These are phyloP conservation scores for Piper betle DNA, from an alignment of 164 flowering plant species.

Conservation along the genomic window DNA sequence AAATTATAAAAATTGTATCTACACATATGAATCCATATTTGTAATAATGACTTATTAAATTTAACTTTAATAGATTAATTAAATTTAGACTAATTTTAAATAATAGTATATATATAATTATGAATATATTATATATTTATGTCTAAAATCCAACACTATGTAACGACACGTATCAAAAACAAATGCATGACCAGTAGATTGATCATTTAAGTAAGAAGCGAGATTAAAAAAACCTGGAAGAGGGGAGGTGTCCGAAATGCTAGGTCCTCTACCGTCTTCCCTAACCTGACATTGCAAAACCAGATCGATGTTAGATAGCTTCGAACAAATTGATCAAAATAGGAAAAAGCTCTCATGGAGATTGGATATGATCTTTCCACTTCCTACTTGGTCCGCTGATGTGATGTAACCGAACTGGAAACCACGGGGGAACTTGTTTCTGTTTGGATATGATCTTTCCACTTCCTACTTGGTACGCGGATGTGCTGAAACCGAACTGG, in stretches of 20 bases:
- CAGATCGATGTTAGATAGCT: neutral
- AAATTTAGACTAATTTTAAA: too few relatives aligned
- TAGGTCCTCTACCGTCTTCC: constrained; percentile 20
- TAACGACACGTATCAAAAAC: neutral
- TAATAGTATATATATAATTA: too few relatives aligned
- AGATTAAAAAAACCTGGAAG: constrained; percentile 10
- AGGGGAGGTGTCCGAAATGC: constrained; percentile 19
- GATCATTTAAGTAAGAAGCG: neutral
- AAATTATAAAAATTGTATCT: too few relatives aligned
- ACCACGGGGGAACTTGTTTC: constrained; percentile 11
- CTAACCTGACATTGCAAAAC: constrained; percentile 9
- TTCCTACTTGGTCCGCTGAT: constrained; percentile 16
- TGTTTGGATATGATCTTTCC: constrained; percentile 3
- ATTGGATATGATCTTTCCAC: neutral
- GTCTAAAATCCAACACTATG: too few relatives aligned
- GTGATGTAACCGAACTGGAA: constrained; percentile 19
- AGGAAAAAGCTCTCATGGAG: neutral
- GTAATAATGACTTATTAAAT: too few relatives aligned
- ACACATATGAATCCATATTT: too few relatives aligned
- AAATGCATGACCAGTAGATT: neutral
- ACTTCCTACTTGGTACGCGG: constrained; percentile 15
- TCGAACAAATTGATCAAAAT: neutral
- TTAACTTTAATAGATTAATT: too few relatives aligned
- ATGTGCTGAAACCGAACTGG: constrained; percentile 19
- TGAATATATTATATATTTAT: too few relatives aligned